A percentile compares a stretch with the other conserved stretches of the same genome.
These are phyloP conservation scores for Globisporangium irregulare DNA, from an alignment of 352 stramenopile genomes.

Conservation along the genomic window DNA sequence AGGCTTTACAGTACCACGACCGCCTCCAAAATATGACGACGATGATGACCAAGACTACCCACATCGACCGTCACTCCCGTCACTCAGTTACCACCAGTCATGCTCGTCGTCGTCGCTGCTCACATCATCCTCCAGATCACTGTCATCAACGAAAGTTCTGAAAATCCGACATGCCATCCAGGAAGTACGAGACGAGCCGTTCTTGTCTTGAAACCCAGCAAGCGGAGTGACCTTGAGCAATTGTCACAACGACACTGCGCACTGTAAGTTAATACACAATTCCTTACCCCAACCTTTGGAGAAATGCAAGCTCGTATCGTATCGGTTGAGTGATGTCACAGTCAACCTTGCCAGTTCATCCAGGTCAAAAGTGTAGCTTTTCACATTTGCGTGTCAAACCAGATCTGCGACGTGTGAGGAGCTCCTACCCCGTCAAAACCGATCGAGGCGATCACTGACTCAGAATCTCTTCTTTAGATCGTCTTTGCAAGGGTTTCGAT, in stretches of 20 bases:
- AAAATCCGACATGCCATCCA: conserved; percentile 74
- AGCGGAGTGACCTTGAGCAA: neutral
- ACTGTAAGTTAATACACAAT: conserved; percentile 4
- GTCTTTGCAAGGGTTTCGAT: neutral
- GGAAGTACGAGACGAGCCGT: conserved; percentile 66
- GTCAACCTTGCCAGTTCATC: neutral
- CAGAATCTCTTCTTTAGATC: neutral
- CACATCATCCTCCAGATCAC: neutral
- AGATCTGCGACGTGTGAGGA: conserved; percentile 19
- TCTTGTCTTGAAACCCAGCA: conserved; percentile 15
- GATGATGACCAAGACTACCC: neutral
- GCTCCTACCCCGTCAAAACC: conserved; percentile 2
- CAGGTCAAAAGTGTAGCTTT: neutral
- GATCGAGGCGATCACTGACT: neutral
- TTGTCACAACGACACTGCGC: neutral
- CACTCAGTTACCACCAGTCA: conserved; percentile 8
- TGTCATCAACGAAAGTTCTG: conserved; percentile 39
- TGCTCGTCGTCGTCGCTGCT: conserved; percentile 10
- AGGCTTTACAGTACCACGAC: neutral
- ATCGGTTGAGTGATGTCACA: neutral
- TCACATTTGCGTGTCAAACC: neutral
- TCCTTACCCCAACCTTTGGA: neutral
- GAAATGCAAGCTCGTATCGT: neutral
- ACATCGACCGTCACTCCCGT: neutral
- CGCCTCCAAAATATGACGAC: neutral